Conservation (phyloP, 1,139 yeast genomes). For the Candida freyschussii region DNA sequence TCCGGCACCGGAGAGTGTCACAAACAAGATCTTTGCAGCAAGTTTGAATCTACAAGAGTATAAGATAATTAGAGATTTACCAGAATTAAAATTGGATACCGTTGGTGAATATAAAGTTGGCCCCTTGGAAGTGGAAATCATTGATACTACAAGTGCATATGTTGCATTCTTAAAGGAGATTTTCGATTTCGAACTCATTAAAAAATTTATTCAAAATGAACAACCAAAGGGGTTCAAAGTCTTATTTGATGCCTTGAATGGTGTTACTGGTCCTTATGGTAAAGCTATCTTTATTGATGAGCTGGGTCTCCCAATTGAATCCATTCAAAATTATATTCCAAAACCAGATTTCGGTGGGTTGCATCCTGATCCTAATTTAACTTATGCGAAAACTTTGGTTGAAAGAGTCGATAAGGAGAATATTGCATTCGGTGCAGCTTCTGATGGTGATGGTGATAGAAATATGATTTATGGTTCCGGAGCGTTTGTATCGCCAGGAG, state of each 20-base stretch:
- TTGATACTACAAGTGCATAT: slow-evolving; percentile 78
- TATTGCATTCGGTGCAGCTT: slow-evolving; percentile 95
- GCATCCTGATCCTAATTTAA: slow-evolving; percentile 97
- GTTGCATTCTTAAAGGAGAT: slow-evolving; percentile 75
- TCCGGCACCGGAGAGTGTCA: slow-evolving; percentile 97
- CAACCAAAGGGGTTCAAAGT: slow-evolving; percentile 50
- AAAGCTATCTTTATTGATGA: slow-evolving; percentile 77
- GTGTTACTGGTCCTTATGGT: slow-evolving; percentile 98
- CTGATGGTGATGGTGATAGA: slow-evolving; percentile 98
- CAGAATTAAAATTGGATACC: slow-evolving; percentile 52
- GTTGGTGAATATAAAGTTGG: slow-evolving; percentile 50
- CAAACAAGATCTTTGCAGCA: slow-evolving; percentile 75
- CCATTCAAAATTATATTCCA: slow-evolving; percentile 77
- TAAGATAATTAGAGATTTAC: slow-evolving; percentile 51
- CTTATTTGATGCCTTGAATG: slow-evolving; percentile 86
- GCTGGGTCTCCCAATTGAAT: slow-evolving; percentile 64
- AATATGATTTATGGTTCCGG: slow-evolving; percentile 98
- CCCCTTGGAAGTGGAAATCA: slow-evolving; percentile 65
- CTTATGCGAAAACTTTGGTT: slow-evolving; percentile 87
- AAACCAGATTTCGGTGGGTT: slow-evolving; percentile 92
- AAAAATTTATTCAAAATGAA: slow-evolving; percentile 54
- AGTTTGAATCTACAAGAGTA: slow-evolving; percentile 58
- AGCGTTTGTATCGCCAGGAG: slow-evolving; percentile 97
- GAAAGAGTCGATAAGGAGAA: slow-evolving; percentile 73
- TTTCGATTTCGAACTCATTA: slow-evolving; percentile 83